phyloP scores from a whole-genome alignment of 2,329 filamentous ascomycete species.

The Ceratocystis alfenasii region DNA sequence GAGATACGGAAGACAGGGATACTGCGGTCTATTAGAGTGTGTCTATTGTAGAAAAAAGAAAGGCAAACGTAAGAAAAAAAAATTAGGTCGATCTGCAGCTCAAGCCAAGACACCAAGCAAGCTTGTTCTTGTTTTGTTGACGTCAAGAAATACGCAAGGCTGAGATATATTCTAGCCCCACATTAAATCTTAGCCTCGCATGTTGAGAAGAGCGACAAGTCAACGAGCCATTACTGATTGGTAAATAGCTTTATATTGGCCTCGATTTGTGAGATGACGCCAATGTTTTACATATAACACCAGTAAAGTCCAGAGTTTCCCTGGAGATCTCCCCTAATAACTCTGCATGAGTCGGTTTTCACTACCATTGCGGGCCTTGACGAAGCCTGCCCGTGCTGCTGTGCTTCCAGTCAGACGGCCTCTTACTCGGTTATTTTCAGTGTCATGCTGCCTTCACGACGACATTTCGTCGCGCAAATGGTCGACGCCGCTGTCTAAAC shows the following conservation, averaged over 20 bases:
- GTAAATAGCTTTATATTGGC: not conserved
- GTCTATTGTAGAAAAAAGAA: not conserved
- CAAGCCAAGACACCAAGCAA: not conserved
- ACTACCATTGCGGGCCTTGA: not conserved
- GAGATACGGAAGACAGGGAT: not conserved
- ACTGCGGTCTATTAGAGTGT: not conserved
- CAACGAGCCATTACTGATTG: no score
- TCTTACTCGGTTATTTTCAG: not conserved
- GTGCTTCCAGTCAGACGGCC: not conserved
- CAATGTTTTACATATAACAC: not conserved
- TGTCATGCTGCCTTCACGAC: not conserved
- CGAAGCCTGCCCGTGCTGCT: not conserved
- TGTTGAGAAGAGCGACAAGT: not conserved
- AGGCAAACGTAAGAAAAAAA: not conserved
- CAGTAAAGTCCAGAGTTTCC: not conserved
- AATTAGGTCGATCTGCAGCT: not conserved
- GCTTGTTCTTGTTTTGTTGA: not conserved
- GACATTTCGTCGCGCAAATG: constrained; percentile 40
- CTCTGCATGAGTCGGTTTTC: not conserved
- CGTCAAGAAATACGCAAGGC: constrained; percentile 3
- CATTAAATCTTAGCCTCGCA: not conserved
- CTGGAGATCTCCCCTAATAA: not conserved
- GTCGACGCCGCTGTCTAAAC: constrained; percentile 86
- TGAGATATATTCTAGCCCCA: not conserved
- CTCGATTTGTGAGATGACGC: not conserved